Base-by-base conservation (phyloP, 176 grass and related monocot genomes). In the Panicum miliaceum region DNA sequence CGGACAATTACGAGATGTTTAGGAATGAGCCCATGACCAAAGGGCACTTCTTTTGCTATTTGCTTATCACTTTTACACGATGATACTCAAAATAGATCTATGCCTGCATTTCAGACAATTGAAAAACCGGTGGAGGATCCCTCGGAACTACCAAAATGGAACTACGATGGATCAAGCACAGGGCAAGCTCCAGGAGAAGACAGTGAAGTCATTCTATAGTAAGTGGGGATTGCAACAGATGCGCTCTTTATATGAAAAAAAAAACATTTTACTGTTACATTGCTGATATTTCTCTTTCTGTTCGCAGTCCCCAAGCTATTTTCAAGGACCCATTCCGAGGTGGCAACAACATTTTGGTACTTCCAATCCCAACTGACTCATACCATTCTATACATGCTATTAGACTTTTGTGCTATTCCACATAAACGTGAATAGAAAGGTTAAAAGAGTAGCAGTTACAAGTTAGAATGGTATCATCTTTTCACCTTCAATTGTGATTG, bases 151-250 rank as follows among this genome's bases (percentile, higher is more conserved):
- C 93, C 97, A 3, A 99, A 94, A 78, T 99, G 97, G 97, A 99
- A 99, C 65, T 99, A 96, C 3, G 97, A 99, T 59, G 97, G 97
- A 78, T 99, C 97, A 76, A 99, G 97, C 89, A 99, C 97, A 59
- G 97, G 97, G 4, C 97, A 99, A 80, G 97, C 97, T 78, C 97
- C 97, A 8, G 97, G 97, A 83, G 90, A 92, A 86, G 97, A 99
- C 75, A 99, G 97, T 88, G 97, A 96, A 96, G 97, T 99, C 67
- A 99, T 99, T 52, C 78, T 99, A 94, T 96, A 99, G 97, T 99
- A 92, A 89, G 95, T 0, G 51, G 7, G 26, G 42, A 43, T 75
- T 58, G 20, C 51, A 75, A 25, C 61, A 0, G 5, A 82, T 79
- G 15, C 9, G 8, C 20, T 25, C 50, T 45, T 84, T 57, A 57